Evolutionary conservation across 2,329 filamentous ascomycete species (phyloP).

Genomic region (Ceratocystis cubensis): DNA sequence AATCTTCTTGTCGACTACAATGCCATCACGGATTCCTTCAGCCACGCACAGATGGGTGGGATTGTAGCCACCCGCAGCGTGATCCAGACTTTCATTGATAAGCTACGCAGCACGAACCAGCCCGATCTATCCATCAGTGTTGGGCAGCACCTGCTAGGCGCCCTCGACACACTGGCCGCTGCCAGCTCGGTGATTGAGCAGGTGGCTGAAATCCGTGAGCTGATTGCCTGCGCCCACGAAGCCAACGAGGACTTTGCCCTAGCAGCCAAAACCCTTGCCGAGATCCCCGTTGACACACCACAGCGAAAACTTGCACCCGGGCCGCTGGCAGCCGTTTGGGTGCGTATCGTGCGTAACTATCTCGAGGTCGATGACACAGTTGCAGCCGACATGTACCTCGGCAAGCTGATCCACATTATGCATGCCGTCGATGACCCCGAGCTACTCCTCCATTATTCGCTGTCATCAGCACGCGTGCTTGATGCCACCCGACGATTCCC

Average conservation of each 20-base stretch:
- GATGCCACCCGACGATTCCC: slow-evolving; percentile 85
- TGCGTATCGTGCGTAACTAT: slow-evolving; percentile 87
- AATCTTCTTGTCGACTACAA: slow-evolving; percentile 45
- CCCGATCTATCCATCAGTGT: slow-evolving; percentile 61
- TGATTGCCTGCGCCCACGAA: slow-evolving; percentile 75
- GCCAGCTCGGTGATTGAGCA: slow-evolving; percentile 67
- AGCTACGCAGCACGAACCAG: slow-evolving; percentile 48
- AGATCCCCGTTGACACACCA: slow-evolving; percentile 78
- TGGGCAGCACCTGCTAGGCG: slow-evolving; percentile 57
- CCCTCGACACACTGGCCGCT: slow-evolving; percentile 42
- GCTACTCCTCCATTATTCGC: slow-evolving; percentile 70
- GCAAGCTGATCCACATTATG: slow-evolving; percentile 90
- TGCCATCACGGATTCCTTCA: slow-evolving; percentile 53
- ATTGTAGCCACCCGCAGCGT: slow-evolving; percentile 64
- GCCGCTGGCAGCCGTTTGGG: slow-evolving; percentile 75
- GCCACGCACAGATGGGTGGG: slow-evolving; percentile 52
- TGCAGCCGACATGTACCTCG: slow-evolving; percentile 72
- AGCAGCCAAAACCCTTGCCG: slow-evolving; percentile 65
- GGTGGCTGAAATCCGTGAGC: slow-evolving; percentile 62
- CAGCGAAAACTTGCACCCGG: slow-evolving; percentile 73
- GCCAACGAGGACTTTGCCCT: slow-evolving; percentile 62
- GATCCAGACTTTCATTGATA: slow-evolving; percentile 49
- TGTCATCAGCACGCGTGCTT: slow-evolving; percentile 84
- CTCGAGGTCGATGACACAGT: slow-evolving; percentile 88
- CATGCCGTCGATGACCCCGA: slow-evolving; percentile 62